Base-by-base conservation (phyloP, 169 alveolate species). In the Neospora caninum region DNA sequence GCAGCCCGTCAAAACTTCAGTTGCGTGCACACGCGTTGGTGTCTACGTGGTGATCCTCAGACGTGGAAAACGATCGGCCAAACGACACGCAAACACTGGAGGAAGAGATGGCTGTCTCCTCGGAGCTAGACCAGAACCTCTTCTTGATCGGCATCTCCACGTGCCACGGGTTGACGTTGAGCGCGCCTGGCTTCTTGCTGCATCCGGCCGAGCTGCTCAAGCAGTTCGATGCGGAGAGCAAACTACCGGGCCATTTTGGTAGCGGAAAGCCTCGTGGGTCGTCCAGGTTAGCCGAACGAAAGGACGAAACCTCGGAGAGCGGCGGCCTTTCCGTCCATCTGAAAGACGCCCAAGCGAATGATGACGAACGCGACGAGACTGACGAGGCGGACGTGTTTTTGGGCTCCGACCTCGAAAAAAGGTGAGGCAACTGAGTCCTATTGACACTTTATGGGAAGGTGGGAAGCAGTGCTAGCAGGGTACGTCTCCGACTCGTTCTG, bases 111-210 rank as follows among this genome's bases (percentile, higher is more conserved):
- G 58, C 58, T 13, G 13, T 13, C 58, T 49, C 58, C 13, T 7
- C 58, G 58, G 58, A 49, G 58, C 58, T 7, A 13, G 58, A 49
- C 58, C 58, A 49, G 58, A 49, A 49, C 58, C 86, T 78, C n/a
- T n/a, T n/a, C 20, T 18, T 36, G 39, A 2, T n/a, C 22, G 86
- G 86, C 13, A 43, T 78, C 29, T 20, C 86, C 45, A n/a, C 86
- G 31, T 78, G 86, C n/a, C 86, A 78, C 31, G 86, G n/a, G 31
- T 38, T 78, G 42, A 22, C 86, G 13, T 78, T 78, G 86, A n/a
- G 20, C 27, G 31, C 86, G 27, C 45, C 86, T 7, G 43, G 27
- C 10, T 27, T 22, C 4, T 1, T 64, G 34, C 31, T 22, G 73
- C 73, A 22, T 22, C 73, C 73, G n/a, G n/a, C n/a, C 73, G 34